These are phyloP conservation scores for Meyerozyma athensensis DNA, from an alignment of 1,139 yeast genomes.

Conservation along the genomic window DNA sequence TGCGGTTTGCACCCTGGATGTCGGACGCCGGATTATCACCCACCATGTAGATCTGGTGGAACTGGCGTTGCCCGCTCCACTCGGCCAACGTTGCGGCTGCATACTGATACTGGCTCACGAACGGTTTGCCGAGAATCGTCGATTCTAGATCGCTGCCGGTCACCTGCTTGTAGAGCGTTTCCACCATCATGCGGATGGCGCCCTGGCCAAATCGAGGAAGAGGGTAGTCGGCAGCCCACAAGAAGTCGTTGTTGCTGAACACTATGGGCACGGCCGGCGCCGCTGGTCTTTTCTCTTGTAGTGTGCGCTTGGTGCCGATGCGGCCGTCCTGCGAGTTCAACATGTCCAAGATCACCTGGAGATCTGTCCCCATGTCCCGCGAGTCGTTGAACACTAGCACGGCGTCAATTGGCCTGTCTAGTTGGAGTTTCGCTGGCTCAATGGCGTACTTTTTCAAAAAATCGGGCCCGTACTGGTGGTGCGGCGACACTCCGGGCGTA, in stretches of 20 bases:
- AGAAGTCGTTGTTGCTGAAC: constrained; percentile 81
- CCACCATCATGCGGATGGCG: constrained; percentile 66
- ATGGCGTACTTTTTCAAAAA: constrained; percentile 47
- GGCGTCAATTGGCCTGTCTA: constrained; percentile 58
- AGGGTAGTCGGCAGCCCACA: constrained; percentile 84
- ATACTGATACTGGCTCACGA: constrained; percentile 71
- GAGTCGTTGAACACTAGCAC: constrained; percentile 88
- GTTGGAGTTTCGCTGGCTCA: constrained; percentile 22
- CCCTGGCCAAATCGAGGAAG: constrained; percentile 92
- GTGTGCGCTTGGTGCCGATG: constrained; percentile 59
- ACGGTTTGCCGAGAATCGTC: constrained; percentile 81
- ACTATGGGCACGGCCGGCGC: constrained; percentile 72
- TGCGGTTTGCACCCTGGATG: constrained; percentile 78
- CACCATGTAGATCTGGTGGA: constrained; percentile 73
- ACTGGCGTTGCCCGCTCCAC: constrained; percentile 49
- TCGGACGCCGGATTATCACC: constrained; percentile 96
- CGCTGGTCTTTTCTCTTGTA: constrained; percentile 10
- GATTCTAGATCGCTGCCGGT: constrained; percentile 47
- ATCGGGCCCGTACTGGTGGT: constrained; percentile 48
- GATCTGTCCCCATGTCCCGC: constrained; percentile 81
- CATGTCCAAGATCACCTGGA: constrained; percentile 72
- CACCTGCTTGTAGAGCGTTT: constrained; percentile 55
- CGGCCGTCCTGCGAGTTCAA: constrained; percentile 60
- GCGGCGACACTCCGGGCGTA: constrained; percentile 67
- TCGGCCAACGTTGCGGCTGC: constrained; percentile 69